Evolutionary conservation across 2,329 filamentous ascomycete genomes (phyloP).

Genomic region (Epicoccum nigrum): DNA sequence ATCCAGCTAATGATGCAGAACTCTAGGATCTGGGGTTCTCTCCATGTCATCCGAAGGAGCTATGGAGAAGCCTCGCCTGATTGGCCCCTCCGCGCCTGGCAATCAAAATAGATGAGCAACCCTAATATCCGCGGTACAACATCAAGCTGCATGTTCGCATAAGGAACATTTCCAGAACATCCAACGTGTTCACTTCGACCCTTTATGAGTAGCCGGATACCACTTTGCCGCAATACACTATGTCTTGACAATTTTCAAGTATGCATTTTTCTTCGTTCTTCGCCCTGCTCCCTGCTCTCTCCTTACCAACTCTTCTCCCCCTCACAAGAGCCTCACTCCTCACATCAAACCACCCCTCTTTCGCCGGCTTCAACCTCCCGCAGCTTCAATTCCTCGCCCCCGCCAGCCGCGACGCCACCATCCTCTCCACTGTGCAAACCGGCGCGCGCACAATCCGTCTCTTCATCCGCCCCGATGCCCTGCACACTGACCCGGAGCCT

Average conservation of each 20-base stretch:
- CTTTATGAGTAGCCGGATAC: constrained; percentile 30
- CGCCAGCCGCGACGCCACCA: constrained; percentile 35
- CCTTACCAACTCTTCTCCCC: constrained; percentile 9
- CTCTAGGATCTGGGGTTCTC: constrained; percentile 3
- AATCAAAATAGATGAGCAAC: constrained; percentile 47
- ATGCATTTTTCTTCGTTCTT: constrained; percentile 35
- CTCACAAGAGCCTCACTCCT: constrained; percentile 34
- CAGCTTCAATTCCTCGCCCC: constrained; percentile 40
- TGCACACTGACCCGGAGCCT: constrained; percentile 40
- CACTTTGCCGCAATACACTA: constrained; percentile 4
- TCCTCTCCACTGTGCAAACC: constrained; percentile 36
- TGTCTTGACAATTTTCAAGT: constrained; percentile 16
- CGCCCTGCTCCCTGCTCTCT: constrained; percentile 24
- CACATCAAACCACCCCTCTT: constrained; percentile 39
- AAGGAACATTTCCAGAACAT: constrained; percentile 34
- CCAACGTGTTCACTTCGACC: constrained; percentile 44
- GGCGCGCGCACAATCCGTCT: constrained; percentile 42
- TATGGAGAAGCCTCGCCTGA: constrained; percentile 17
- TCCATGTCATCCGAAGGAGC: constrained; percentile 5
- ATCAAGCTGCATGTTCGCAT: constrained; percentile 23
- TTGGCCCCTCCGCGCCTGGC: constrained; percentile 31
- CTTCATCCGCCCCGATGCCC: constrained; percentile 38
- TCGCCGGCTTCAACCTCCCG: constrained; percentile 45
- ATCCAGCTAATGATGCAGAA: background rate
- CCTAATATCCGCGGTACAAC: constrained; percentile 38